A percentile compares a stretch with the other conserved stretches of the same genome.
phyloP scores from a whole-genome alignment of 1,284 basidiomycete species.

The Microbotryomycetes sp. region DNA sequence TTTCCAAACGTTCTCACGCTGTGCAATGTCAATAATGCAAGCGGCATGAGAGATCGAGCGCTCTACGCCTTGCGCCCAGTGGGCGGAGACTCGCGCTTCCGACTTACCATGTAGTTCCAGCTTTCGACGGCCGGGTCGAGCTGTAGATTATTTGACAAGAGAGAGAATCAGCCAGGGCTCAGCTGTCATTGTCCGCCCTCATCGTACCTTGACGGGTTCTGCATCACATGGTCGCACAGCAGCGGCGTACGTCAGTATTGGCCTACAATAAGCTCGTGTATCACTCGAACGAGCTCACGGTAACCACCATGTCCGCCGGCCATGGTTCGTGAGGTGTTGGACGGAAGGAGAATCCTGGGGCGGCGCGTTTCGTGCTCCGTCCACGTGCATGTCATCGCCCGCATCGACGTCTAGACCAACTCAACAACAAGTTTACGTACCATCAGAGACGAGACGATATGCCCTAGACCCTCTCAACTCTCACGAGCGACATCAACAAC shows the following conservation, averaged over 20 bases:
- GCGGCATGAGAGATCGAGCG: too few relatives aligned
- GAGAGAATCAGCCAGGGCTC: not conserved
- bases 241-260: too few relatives aligned
- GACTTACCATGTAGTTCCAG: conserved; percentile 29
- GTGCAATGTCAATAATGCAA: not conserved
- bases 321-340: conserved; percentile 7
- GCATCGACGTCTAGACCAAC: not conserved
- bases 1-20: conserved; percentile 33
- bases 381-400: too few relatives aligned
- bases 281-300: conserved; percentile 10
- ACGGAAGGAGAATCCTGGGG: not conserved
- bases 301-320: conserved; percentile 28
- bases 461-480: conserved; percentile 8
- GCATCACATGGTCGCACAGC: not conserved
- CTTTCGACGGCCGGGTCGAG: conserved; percentile 29
- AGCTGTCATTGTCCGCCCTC: not conserved
- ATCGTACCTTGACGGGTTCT: conserved; percentile 28
- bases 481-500: conserved; percentile 25
- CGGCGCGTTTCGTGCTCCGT: not conserved
- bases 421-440: too few relatives aligned
- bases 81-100: too few relatives aligned
- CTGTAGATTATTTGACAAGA: not conserved
- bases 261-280: not conserved
- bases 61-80: too few relatives aligned
- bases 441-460: not conserved